Percentiles rank a stretch among this genome's conserved stretches.
Conservation (phyloP, 2,329 filamentous ascomycete genomes). For the Didymella arachidicola region DNA sequence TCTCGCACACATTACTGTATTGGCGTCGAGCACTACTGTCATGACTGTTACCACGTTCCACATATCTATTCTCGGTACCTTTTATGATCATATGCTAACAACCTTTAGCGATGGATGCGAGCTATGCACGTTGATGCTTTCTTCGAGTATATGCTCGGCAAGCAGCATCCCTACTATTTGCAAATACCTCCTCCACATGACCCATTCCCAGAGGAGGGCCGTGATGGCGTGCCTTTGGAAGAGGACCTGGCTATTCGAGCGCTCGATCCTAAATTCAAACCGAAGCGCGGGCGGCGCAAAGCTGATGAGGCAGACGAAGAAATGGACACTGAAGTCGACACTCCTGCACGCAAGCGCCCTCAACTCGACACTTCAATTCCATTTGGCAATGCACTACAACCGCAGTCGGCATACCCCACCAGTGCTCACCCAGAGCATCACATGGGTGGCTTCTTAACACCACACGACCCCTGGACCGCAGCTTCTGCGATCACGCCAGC, state of each 20-base stretch:
- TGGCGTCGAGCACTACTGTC: neutral
- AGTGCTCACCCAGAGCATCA: slow-evolving; percentile 65
- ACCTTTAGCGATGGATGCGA: slow-evolving; percentile 86
- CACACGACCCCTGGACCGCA: slow-evolving; percentile 57
- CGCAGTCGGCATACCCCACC: slow-evolving; percentile 59
- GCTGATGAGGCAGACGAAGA: slow-evolving; percentile 65
- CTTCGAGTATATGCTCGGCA: slow-evolving; percentile 85
- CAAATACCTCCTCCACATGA: slow-evolving; percentile 73
- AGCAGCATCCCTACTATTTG: slow-evolving; percentile 80
- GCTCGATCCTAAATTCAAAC: slow-evolving; percentile 76
- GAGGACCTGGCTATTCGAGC: slow-evolving; percentile 89
- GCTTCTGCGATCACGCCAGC: slow-evolving; percentile 51
- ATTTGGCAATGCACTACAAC: slow-evolving; percentile 48
- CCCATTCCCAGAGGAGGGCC: slow-evolving; percentile 68
- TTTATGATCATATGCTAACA: slow-evolving; percentile 8
- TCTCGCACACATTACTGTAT: neutral
- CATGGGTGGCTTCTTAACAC: slow-evolving; percentile 54
- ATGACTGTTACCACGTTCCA: neutral
- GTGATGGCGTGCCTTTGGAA: slow-evolving; percentile 84
- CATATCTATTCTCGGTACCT: neutral
- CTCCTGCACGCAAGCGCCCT: slow-evolving; percentile 63
- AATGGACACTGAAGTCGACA: slow-evolving; percentile 58
- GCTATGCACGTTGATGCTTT: slow-evolving; percentile 96
- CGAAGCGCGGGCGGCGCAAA: slow-evolving; percentile 68
- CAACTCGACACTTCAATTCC: slow-evolving; percentile 64